Conservation (phyloP, 495 filamentous ascomycete genomes). For the Geopyxis carbonaria region DNA sequence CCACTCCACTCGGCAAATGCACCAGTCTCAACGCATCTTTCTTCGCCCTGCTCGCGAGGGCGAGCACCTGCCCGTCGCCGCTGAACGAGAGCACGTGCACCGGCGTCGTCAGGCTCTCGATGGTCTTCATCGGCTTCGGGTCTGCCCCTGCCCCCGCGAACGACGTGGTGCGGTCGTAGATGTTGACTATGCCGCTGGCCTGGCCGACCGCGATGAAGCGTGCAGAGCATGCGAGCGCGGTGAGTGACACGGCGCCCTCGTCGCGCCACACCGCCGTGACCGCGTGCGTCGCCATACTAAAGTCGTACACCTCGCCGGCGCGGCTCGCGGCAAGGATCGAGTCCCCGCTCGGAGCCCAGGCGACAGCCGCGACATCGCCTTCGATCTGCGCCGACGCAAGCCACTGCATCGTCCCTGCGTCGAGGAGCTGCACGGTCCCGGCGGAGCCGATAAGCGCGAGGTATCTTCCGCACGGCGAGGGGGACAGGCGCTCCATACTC, state of each 20-base stretch:
- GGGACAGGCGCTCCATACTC: conserved; percentile 75
- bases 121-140: conserved; percentile 49
- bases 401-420: conserved; percentile 74
- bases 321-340: conserved; percentile 56
- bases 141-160: conserved; percentile 32
- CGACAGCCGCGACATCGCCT: conserved; percentile 67
- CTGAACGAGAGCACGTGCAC: conserved; percentile 62
- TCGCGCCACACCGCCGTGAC: conserved; percentile 74
- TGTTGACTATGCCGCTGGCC: conserved; percentile 69
- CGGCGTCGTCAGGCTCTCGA: conserved; percentile 77
- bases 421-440: conserved; percentile 71
- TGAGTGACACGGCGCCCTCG: conserved; percentile 75
- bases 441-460: conserved; percentile 67
- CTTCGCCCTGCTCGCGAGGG: conserved; percentile 68
- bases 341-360: conserved; percentile 75
- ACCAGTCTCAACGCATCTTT: conserved; percentile 75
- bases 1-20: conserved; percentile 78
- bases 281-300: conserved; percentile 44
- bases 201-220: conserved; percentile 78
- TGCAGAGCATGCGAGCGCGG: conserved; percentile 48
- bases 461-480: conserved; percentile 70
- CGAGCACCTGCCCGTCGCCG: conserved; percentile 75
- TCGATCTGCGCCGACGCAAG: conserved; percentile 66
- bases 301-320: conserved; percentile 87
- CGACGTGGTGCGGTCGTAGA: conserved; percentile 60